phyloP scores from a whole-genome alignment of 1,284 basidiomycete species.

The Ceratobasidium sp. region DNA sequence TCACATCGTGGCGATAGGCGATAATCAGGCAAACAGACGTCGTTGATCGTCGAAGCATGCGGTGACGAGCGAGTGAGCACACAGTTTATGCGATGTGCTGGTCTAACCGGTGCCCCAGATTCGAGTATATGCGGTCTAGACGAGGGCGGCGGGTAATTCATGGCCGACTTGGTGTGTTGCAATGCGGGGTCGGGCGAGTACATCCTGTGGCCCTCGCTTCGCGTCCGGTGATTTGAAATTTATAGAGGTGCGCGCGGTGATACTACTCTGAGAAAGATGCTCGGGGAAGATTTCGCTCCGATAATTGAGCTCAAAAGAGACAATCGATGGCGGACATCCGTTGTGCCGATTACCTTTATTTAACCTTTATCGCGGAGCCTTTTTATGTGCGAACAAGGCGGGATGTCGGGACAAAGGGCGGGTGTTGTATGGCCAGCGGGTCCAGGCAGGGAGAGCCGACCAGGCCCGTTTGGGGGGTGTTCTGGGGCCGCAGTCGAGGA shows the following conservation, averaged over 20 bases:
- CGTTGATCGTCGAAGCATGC: neutral
- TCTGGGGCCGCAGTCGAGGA: slow-evolving; percentile 27
- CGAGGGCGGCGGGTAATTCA: neutral
- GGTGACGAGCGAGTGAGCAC: neutral
- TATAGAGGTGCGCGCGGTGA: neutral
- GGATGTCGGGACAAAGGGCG: slow-evolving; percentile 9
- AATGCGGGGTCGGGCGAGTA: neutral
- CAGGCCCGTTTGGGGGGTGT: slow-evolving; percentile 1
- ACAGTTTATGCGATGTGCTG: neutral
- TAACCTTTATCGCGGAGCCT: slow-evolving; percentile 11
- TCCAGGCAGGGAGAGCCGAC: slow-evolving; percentile 13
- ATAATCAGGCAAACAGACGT: neutral
- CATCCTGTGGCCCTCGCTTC: neutral
- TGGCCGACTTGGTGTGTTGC: neutral
- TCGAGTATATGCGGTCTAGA: neutral
- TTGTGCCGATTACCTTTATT: slow-evolving; percentile 2
- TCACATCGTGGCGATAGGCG: slow-evolving; percentile 7
- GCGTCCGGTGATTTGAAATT: slow-evolving; percentile 11
- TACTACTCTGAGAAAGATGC: neutral
- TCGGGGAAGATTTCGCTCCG: slow-evolving; percentile 3
- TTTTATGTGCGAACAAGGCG: slow-evolving; percentile 11
- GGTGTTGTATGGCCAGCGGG: neutral
- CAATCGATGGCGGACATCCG: slow-evolving; percentile 8
- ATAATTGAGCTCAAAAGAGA: slow-evolving; percentile 3
- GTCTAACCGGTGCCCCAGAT: neutral